These are phyloP conservation scores for Globisporangium recalcitrans DNA, from an alignment of 352 stramenopile species.

Conservation along the genomic window DNA sequence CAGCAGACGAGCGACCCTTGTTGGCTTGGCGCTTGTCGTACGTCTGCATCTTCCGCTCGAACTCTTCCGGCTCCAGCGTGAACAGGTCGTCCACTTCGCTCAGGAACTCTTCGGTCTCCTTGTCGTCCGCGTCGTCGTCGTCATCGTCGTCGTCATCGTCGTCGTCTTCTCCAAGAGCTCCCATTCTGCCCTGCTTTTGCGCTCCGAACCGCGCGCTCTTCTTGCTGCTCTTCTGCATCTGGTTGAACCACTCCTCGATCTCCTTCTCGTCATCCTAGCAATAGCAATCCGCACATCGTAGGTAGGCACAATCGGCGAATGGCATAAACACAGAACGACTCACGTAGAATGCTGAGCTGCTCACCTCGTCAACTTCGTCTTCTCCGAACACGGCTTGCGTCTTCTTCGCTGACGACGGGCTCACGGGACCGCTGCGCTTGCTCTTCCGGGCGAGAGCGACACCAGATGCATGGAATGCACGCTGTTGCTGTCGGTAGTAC, in stretches of 20 bases:
- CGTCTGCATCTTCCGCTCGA: slow-evolving; percentile 54
- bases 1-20: slow-evolving; percentile 7
- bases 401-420: slow-evolving; percentile 9
- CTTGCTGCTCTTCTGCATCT: slow-evolving; percentile 33
- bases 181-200: slow-evolving; percentile 31
- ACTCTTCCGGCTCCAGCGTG: slow-evolving; percentile 44
- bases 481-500: neutral
- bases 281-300: neutral
- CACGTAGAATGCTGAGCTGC: neutral
- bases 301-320: neutral
- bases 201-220: slow-evolving; percentile 8
- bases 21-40: slow-evolving; percentile 38
- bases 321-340: neutral
- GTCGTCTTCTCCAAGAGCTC: slow-evolving; percentile 23
- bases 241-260: slow-evolving; percentile 38
- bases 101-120: slow-evolving; percentile 63
- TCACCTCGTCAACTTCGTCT: slow-evolving; percentile 22
- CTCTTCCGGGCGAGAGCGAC: slow-evolving; percentile 32
- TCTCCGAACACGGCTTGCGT: slow-evolving; percentile 27
- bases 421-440: slow-evolving; percentile 28
- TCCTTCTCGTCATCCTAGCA: slow-evolving; percentile 35
- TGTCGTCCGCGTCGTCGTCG: slow-evolving; percentile 32
- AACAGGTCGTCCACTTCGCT: slow-evolving; percentile 73
- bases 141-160: slow-evolving; percentile 18
- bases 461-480: slow-evolving; percentile 38